Evolutionary conservation across 2,329 filamentous ascomycete genomes (phyloP).

Genomic region (Clarireedia paspali): DNA sequence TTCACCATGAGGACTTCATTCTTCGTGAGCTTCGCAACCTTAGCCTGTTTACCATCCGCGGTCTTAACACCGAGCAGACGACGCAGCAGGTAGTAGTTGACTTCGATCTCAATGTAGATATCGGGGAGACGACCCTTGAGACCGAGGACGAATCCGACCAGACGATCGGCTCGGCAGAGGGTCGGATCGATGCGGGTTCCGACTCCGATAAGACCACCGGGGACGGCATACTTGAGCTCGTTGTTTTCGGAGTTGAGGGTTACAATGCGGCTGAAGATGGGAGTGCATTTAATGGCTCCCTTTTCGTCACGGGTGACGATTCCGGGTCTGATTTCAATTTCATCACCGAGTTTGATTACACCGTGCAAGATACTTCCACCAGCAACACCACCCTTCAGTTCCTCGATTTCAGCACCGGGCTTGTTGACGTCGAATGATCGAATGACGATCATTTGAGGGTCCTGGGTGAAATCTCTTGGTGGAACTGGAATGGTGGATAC

Average conservation of each 20-base stretch:
- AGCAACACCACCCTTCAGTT: conserved; percentile 96
- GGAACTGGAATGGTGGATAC: conserved; percentile 94
- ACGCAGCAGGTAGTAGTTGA: conserved; percentile 98
- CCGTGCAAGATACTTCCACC: conserved; percentile 95
- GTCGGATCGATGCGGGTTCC: conserved; percentile 96
- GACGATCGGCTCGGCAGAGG: conserved; percentile 95
- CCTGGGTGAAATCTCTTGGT: conserved; percentile 78
- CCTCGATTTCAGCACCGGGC: conserved; percentile 96
- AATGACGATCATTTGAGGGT: conserved; percentile 98
- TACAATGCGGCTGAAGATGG: conserved; percentile 92
- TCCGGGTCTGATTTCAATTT: conserved; percentile 98
- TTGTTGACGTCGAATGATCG: conserved; percentile 99
- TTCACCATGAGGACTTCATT: conserved; percentile 99
- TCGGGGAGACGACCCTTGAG: conserved; percentile 88
- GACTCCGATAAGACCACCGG: conserved; percentile 95
- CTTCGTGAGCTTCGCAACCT: conserved; percentile 96
- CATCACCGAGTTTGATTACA: conserved; percentile 92
- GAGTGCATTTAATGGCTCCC: conserved; percentile 91
- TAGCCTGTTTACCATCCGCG: conserved; percentile 96
- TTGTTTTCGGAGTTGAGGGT: conserved; percentile 97
- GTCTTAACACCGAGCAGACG: conserved; percentile 94
- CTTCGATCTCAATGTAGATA: conserved; percentile 97
- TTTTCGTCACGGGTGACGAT: conserved; percentile 93
- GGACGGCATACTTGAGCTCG: conserved; percentile 96
- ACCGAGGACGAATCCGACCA: conserved; percentile 95